Conservation (phyloP, 139 green algal genomes). For the Trebouxia sp. region DNA sequence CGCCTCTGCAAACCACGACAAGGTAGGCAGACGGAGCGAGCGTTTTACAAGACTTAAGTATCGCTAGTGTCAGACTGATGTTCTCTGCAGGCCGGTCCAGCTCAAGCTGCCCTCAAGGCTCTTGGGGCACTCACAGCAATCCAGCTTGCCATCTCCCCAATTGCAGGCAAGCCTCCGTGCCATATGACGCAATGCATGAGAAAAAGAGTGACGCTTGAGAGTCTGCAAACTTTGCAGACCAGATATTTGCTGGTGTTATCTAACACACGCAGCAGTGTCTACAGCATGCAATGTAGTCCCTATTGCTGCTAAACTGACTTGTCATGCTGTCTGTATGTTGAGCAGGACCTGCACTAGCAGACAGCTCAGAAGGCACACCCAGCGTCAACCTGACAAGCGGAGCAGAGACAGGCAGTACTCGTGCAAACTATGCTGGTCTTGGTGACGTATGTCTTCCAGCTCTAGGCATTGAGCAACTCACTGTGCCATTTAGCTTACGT, state of each 20-base stretch:
- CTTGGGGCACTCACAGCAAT: background rate
- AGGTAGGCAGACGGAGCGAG: too few species aligned
- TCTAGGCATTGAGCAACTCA: too few species aligned
- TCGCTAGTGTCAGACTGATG: background rate
- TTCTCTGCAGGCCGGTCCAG: background rate
- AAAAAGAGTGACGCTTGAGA: too few species aligned
- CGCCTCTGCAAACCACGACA: background rate
- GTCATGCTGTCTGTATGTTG: background rate
- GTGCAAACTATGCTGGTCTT: slow-evolving; percentile 3
- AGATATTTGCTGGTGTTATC: too few species aligned
- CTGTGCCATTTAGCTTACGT: too few species aligned
- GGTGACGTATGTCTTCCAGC: background rate
- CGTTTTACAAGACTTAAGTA: too few species aligned
- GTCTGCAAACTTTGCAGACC: too few species aligned
- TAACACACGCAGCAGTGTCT: too few species aligned
- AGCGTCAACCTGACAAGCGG: background rate
- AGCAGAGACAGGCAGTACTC: background rate
- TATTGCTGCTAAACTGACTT: background rate
- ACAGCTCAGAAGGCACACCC: background rate
- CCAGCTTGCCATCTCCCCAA: background rate
- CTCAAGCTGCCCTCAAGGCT: background rate
- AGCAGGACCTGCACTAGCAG: background rate
- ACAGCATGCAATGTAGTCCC: too few species aligned
- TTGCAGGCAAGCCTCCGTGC: background rate
- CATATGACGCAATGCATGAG: too few species aligned